Evolutionary conservation across 208 protist genomes (phyloP).

Genomic region (Porcisia deanei): DNA sequence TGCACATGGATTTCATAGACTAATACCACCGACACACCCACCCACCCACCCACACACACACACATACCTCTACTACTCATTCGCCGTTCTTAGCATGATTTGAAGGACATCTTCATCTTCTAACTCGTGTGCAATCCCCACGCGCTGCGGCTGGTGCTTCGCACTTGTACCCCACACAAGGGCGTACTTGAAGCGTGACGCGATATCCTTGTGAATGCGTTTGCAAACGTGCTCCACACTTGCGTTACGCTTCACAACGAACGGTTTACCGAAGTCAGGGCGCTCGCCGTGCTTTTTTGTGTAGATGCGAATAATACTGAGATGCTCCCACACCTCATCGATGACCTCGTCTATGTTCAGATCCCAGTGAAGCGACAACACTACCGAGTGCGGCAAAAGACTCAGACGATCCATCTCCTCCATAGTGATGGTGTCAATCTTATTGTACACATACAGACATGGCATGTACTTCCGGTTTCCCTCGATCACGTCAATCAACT

Average conservation of each 20-base stretch:
- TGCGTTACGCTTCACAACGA: constrained; percentile 91
- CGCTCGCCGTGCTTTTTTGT: constrained; percentile 95
- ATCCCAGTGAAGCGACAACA: constrained; percentile 91
- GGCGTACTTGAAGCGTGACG: constrained; percentile 92
- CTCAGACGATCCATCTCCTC: constrained; percentile 96
- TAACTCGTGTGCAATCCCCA: constrained; percentile 90
- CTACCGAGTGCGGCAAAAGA: constrained; percentile 87
- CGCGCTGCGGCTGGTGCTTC: constrained; percentile 96
- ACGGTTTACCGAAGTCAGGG: constrained; percentile 95
- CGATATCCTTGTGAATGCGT: constrained; percentile 94
- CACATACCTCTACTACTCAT: constrained; percentile 56
- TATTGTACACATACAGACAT: constrained; percentile 96
- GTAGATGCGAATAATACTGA: constrained; percentile 97
- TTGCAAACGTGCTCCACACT: constrained; percentile 94
- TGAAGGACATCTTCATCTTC: constrained; percentile 94
- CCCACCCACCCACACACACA: constrained; percentile 9
- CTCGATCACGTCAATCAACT: constrained; percentile 99
- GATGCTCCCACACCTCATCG: constrained; percentile 96
- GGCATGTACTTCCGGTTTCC: constrained; percentile 95
- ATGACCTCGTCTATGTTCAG: constrained; percentile 94
- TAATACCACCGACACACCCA: constrained; percentile 7
- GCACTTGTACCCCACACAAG: constrained; percentile 96
- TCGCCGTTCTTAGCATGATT: constrained; percentile 90
- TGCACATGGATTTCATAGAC: too few relatives aligned
- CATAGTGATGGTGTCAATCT: constrained; percentile 97